Evolutionary conservation across 2,329 filamentous ascomycete genomes (phyloP).

Genomic region (Fusarium lateritium): DNA sequence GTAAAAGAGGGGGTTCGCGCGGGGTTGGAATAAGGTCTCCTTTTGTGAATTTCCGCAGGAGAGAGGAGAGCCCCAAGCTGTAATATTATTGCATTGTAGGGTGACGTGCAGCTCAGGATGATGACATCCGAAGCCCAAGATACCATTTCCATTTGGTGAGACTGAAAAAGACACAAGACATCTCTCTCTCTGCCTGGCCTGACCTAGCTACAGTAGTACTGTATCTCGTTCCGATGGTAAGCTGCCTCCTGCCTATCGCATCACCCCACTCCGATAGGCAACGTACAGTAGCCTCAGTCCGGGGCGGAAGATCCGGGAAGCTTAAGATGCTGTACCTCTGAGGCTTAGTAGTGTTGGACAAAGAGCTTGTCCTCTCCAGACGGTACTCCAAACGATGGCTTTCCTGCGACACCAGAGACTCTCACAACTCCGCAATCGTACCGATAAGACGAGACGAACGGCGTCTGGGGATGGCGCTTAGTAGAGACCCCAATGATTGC

Average conservation of each 20-base stretch:
- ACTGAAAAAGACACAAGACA: slow-evolving; percentile 9
- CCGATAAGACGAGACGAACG: slow-evolving; percentile 28
- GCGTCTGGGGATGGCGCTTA: slow-evolving; percentile 30
- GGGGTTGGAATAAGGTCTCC: slow-evolving; percentile 25
- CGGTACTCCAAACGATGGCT: slow-evolving; percentile 7
- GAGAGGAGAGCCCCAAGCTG: slow-evolving; percentile 1
- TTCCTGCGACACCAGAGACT: neutral
- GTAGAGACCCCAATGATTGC: slow-evolving; percentile 4
- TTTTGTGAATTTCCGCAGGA: neutral
- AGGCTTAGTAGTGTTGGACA: neutral
- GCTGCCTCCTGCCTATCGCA: slow-evolving; percentile 23
- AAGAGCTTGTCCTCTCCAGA: neutral
- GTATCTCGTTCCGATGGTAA: slow-evolving; percentile 27
- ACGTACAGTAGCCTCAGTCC: slow-evolving; percentile 23
- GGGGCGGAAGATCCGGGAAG: slow-evolving; percentile 47
- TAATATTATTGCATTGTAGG: slow-evolving; percentile 12
- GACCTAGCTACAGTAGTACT: neutral
- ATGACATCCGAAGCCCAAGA: slow-evolving; percentile 28
- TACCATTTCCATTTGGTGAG: slow-evolving; percentile 9
- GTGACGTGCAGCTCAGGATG: slow-evolving; percentile 37
- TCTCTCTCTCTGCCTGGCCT: neutral
- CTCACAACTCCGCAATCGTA: slow-evolving; percentile 12
- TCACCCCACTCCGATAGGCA: slow-evolving; percentile 32
- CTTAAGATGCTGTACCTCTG: slow-evolving; percentile 25
- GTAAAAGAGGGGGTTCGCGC: slow-evolving; percentile 20